Base-by-base conservation (phyloP, 768 basidiomycete genomes). In the Suillus brevipes region DNA sequence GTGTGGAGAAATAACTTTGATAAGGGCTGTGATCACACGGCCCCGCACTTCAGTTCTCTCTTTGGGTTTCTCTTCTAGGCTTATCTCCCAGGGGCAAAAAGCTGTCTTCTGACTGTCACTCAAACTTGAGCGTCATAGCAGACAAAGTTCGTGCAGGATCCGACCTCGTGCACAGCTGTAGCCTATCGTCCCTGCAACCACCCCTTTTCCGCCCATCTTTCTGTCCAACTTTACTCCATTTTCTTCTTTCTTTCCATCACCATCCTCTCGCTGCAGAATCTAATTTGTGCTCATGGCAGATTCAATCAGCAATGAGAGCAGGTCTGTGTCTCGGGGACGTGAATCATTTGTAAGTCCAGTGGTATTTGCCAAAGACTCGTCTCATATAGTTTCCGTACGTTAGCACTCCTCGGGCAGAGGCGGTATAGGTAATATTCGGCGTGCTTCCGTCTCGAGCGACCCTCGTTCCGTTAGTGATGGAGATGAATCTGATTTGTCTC, bases 381-480 rank as follows among this genome's bases (percentile, higher is more conserved):
- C 64, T 66, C 38, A 66, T 42, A 4, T 18, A 1, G 4, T 3
- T 16, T 34, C 34, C 25, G 58, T 14, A 36, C n/a, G 31, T 49
- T 64, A 87, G 84, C 75, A 79, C 40, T 88, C 87, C 4, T 83
- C 87, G 40, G 90, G 90, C 8, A 81, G 90, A 65, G 90, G 90
- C 7, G 90, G 90, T 10, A 28, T 81, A 7, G 90, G 90, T 20
- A 92, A 92, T 75, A 88, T 91, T 66, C 83, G 84, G 65, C 77
- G 69, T 28, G 63, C 83, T 34, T 83, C 86, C 36, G 60, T 49
- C 1, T 84, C 86, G 6, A 79, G 81, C 31, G 85, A 85, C 23
- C 63, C 61, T 58, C 77, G 82, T 61, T 77, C 82, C 6, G 40
- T 70, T 13, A 75, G 79, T 34, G 83, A 82, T 0, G 82, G 84